Percentiles rank a stretch among this genome's conserved stretches.
Evolutionary conservation across 2,329 filamentous ascomycete species (phyloP).

Genomic region (Dactylella cylindrospora): DNA sequence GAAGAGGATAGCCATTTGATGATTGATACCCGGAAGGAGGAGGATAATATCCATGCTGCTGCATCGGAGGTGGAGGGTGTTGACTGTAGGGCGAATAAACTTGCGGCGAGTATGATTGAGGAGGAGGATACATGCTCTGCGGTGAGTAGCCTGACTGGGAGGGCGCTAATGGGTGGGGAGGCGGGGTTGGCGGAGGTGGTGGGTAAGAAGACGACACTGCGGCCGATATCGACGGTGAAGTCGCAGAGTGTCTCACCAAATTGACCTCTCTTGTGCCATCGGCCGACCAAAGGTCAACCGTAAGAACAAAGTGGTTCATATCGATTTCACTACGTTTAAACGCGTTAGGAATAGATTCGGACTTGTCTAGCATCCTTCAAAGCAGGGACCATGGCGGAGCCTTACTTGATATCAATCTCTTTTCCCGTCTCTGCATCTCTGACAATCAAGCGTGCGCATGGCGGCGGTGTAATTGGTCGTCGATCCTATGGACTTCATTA

Average conservation of each 20-base stretch:
- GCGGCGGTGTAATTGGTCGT: conserved; percentile 90
- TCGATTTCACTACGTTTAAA: conserved; percentile 63
- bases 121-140: conserved; percentile 48
- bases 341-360: not conserved
- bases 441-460: conserved; percentile 82
- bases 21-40: conserved; percentile 37
- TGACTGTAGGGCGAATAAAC: conserved; percentile 44
- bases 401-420: conserved; percentile 81
- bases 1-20: conserved; percentile 38
- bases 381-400: not conserved
- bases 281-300: conserved; percentile 68
- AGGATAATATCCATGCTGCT: conserved; percentile 43
- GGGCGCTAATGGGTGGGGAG: conserved; percentile 47
- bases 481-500: conserved; percentile 66
- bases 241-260: conserved; percentile 65
- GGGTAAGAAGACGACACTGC: conserved; percentile 78
- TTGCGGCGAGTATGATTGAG: conserved; percentile 46
- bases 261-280: conserved; percentile 66
- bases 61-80: conserved; percentile 45
- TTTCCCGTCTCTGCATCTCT: conserved; percentile 72
- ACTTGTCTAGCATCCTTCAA: conserved; percentile 5
- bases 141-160: conserved; percentile 44
- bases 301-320: conserved; percentile 67
- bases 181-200: conserved; percentile 53
- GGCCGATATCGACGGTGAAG: conserved; percentile 75